Evolutionary conservation across 192 early-diverging fungal genomes (phyloP), one percentile per base, ranked within the genome.

Genomic region (Coemansia sp.): DNA sequence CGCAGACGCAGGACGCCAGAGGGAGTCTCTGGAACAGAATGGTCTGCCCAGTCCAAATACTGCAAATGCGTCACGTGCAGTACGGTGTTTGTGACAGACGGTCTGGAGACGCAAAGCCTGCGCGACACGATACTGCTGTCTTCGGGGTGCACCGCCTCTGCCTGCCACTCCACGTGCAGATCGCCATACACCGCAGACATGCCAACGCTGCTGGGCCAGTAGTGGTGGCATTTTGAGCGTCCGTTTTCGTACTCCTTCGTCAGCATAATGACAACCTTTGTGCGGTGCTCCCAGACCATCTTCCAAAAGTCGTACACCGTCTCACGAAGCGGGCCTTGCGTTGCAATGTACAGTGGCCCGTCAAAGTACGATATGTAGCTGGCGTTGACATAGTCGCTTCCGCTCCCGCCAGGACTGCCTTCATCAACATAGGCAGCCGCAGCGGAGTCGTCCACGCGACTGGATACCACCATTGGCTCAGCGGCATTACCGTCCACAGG

Each of bases 261-360:
- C 64, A 98, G 78, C 89, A 95, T 95, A 2, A 97, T 93, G 64
- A 98, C 88, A 8, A 98, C 88, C 3, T 77, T 67, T 4, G 84
- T 71, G 35, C 85, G 67, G 41, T 95, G 89, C 70, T 98, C 93
- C 85, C 87, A 87, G 6, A 93, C 81, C 93, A 97, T 94, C 68
- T 84, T 84, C 97, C 97, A 98, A 75, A 98, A 97, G 61, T 93
- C 93, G 30, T 76, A 63, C 24, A 89, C 75, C 0, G 95, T 97
- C 12, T 81, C 76, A 0, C 83, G 85, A 45, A 96, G 68, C 9
- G 97, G 97, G 0, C 94, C 97, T 70, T 98, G 97, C 11, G 93
- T 88, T 0, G 91, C 89, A 75, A 98, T 97, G 66, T 95, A 98
- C 18, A 76, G 63, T 35, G 87, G 77, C 2, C 71, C 74, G 30